Evolutionary conservation across 1,284 basidiomycete species (phyloP).

Genomic region (Sporisorium scitamineum): DNA sequence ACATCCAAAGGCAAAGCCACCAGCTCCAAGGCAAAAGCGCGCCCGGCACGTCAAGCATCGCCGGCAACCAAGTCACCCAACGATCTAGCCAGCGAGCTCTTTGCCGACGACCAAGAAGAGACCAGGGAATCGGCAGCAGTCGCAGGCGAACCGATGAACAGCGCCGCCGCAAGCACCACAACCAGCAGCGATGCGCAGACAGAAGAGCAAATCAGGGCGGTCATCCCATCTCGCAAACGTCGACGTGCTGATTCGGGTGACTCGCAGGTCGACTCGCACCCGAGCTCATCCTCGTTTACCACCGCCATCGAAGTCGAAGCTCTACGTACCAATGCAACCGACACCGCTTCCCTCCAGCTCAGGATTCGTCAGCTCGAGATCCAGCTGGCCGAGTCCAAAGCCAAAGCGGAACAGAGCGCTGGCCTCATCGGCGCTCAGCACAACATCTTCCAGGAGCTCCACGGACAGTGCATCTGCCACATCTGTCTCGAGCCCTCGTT

Average conservation of each 20-base stretch:
- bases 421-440: constrained; percentile 37
- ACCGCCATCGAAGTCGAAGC: constrained; percentile 19
- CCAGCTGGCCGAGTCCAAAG: constrained; percentile 38
- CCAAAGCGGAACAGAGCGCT: constrained; percentile 16
- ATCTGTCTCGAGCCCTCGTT: constrained; percentile 60
- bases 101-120: constrained; percentile 16
- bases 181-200: not conserved
- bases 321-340: constrained; percentile 8
- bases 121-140: not conserved
- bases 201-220: not conserved
- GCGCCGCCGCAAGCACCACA: not conserved
- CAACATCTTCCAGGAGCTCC: constrained; percentile 35
- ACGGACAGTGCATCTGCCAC: constrained; percentile 52
- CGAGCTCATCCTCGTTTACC: constrained; percentile 31
- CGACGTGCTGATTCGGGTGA: constrained; percentile 21
- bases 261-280: constrained; percentile 22
- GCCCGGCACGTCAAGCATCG: constrained; percentile 1
- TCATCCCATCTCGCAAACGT: constrained; percentile 22
- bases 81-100: constrained; percentile 28
- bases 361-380: constrained; percentile 41
- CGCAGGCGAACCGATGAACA: not conserved
- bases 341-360: constrained; percentile 29
- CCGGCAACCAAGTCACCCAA: constrained; percentile 1
- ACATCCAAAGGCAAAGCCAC: not conserved
- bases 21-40: not conserved